Evolutionary conservation across 768 basidiomycete genomes (phyloP).

Genomic region (Lentinus tigrinus): DNA sequence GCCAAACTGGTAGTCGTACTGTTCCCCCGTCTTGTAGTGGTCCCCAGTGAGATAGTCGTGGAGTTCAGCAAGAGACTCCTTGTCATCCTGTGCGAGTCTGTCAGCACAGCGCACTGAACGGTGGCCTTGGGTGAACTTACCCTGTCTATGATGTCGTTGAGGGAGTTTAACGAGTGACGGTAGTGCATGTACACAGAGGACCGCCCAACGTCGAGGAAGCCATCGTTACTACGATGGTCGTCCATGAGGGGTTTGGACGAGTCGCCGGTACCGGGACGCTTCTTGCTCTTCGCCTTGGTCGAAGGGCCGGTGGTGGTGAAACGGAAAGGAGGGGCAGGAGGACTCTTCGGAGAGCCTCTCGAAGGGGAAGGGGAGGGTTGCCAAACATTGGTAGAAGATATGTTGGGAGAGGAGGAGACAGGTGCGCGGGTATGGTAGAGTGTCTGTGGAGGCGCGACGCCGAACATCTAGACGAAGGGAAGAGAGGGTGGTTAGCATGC

Average conservation of each 20-base stretch:
- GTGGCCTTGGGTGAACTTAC: constrained; percentile 41
- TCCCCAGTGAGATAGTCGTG: constrained; percentile 60
- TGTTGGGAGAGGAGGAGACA: constrained; percentile 31
- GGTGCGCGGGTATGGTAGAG: constrained; percentile 69
- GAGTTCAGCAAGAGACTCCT: constrained; percentile 68
- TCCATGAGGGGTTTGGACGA: constrained; percentile 52
- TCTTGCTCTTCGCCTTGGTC: constrained; percentile 42
- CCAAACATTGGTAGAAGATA: constrained; percentile 7
- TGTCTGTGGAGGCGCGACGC: constrained; percentile 74
- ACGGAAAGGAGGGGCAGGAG: constrained; percentile 10
- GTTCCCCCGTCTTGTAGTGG: constrained; percentile 20
- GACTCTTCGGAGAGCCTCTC: constrained; percentile 7
- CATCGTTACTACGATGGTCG: constrained; percentile 8
- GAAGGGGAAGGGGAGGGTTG: constrained; percentile 15
- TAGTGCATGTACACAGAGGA: constrained; percentile 72
- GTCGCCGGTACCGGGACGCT: constrained; percentile 62
- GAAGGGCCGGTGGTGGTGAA: constrained; percentile 5
- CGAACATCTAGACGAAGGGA: constrained; percentile 60
- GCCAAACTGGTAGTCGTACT: constrained; percentile 11
- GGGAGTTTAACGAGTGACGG: constrained; percentile 77
- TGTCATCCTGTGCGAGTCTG: constrained; percentile 58
- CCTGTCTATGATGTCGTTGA: constrained; percentile 75
- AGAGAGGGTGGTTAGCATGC: background rate
- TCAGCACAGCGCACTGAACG: background rate
- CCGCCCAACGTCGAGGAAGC: constrained; percentile 21